A percentile compares a stretch with the other conserved stretches of the same genome.
These are phyloP conservation scores for Seiridium cupressi DNA, from an alignment of 2,329 filamentous ascomycete genomes.

Conservation along the genomic window DNA sequence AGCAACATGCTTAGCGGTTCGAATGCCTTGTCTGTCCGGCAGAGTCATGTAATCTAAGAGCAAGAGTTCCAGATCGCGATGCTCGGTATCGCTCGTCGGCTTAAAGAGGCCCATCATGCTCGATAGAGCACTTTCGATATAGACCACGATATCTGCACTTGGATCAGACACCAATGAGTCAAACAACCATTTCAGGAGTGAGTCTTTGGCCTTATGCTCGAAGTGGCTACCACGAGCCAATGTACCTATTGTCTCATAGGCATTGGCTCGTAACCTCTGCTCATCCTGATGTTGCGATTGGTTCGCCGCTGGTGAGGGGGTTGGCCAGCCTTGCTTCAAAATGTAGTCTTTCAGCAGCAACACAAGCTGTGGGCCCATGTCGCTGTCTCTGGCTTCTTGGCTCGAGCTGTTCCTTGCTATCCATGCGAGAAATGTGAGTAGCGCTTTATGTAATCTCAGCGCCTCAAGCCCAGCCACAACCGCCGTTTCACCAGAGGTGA, in stretches of 20 bases:
- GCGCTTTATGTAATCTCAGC: constrained; percentile 74
- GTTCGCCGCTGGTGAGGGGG: constrained; percentile 45
- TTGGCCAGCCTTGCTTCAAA: constrained; percentile 79
- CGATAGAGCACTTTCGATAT: constrained; percentile 85
- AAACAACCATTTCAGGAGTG: constrained; percentile 74
- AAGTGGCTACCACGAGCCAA: constrained; percentile 65
- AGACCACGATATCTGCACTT: constrained; percentile 73
- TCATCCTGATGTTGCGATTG: constrained; percentile 51
- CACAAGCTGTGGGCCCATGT: constrained; percentile 68
- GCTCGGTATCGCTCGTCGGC: constrained; percentile 24
- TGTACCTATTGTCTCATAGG: constrained; percentile 88
- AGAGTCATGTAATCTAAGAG: constrained; percentile 68
- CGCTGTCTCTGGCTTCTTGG: constrained; percentile 52
- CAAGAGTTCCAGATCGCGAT: constrained; percentile 45
- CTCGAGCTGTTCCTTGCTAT: constrained; percentile 70
- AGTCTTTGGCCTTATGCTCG: constrained; percentile 50
- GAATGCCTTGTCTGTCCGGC: constrained; percentile 49
- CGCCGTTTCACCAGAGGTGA: constrained; percentile 25
- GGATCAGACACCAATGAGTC: constrained; percentile 78
- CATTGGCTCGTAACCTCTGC: constrained; percentile 69
- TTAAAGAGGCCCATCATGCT: constrained; percentile 58
- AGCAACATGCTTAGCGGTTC: constrained; percentile 77
- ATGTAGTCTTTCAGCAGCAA: constrained; percentile 71
- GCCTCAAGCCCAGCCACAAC: constrained; percentile 66
- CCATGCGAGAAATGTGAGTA: constrained; percentile 87